phyloP scores from a whole-genome alignment of 2,329 filamentous ascomycete genomes.

The Ciborinia camelliae region DNA sequence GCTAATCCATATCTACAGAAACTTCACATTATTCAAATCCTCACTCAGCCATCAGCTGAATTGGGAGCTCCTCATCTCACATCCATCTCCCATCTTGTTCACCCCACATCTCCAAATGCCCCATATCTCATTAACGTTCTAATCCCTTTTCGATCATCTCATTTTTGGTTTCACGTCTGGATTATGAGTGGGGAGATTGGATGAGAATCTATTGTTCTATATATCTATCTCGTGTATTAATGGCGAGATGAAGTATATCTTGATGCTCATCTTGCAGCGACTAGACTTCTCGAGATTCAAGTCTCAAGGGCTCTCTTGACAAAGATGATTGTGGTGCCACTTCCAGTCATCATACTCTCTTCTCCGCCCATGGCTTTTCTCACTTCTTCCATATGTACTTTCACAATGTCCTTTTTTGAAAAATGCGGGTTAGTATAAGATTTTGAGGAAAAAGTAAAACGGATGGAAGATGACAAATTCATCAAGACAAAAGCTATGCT shows the following conservation, averaged over 20 bases:
- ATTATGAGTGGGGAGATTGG: too few relatives aligned
- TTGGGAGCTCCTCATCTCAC: too few relatives aligned
- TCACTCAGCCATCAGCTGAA: neutral
- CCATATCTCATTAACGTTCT: too few relatives aligned
- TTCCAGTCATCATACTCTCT: conserved; percentile 22
- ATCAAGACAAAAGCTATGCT: conserved; percentile 26
- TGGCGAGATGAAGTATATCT: too few relatives aligned
- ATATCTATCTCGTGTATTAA: too few relatives aligned
- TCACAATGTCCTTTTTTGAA: neutral
- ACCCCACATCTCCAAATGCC: too few relatives aligned
- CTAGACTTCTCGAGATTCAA: too few relatives aligned
- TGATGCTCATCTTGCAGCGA: too few relatives aligned
- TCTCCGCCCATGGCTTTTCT: conserved; percentile 22
- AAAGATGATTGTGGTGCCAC: conserved; percentile 23
- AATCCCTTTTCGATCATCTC: too few relatives aligned
- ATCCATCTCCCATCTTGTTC: too few relatives aligned
- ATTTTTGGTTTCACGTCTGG: too few relatives aligned
- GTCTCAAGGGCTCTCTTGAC: conserved; percentile 25
- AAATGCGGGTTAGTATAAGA: neutral
- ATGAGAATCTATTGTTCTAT: too few relatives aligned
- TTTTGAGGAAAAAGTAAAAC: neutral
- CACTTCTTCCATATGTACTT: conserved; percentile 23
- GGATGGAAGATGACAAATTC: neutral
- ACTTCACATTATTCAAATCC: neutral
- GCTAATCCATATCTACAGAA: neutral